Evolutionary conservation across 768 basidiomycete species (phyloP).

Genomic region (Clitopilus hobsonii): DNA sequence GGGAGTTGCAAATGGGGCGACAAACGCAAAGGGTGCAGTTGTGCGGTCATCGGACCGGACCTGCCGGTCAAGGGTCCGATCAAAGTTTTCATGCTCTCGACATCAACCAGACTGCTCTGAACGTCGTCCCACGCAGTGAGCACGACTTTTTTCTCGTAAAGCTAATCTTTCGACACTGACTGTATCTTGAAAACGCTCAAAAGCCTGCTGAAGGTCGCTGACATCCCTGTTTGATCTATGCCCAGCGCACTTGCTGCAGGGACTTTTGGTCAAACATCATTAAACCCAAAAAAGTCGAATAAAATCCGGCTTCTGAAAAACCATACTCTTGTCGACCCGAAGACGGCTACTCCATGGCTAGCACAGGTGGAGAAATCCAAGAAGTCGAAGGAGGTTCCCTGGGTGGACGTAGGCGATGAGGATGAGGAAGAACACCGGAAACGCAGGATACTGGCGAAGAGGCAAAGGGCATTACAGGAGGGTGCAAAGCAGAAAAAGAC

Average conservation of each 20-base stretch:
- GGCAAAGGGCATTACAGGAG: not conserved
- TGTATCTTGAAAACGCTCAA: too few species aligned
- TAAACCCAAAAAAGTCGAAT: not conserved
- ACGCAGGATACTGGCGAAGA: not conserved
- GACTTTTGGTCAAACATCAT: not conserved
- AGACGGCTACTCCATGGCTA: not conserved
- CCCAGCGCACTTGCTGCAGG: not conserved
- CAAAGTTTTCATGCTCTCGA: too few species aligned
- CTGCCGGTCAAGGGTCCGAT: too few species aligned
- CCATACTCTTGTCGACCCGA: not conserved
- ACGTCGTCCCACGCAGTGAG: too few species aligned
- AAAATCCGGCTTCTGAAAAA: not conserved
- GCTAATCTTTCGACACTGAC: too few species aligned
- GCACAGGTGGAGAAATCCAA: not conserved
- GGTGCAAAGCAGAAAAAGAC: not conserved
- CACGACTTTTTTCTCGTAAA: too few species aligned
- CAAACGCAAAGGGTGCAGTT: too few species aligned
- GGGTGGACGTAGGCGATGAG: not conserved
- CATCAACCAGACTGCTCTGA: too few species aligned
- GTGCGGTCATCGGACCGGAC: too few species aligned
- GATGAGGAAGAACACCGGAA: not conserved
- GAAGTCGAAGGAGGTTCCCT: not conserved
- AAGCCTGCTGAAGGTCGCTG: not conserved
- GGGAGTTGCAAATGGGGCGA: too few species aligned
- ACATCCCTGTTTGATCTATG: not conserved